These are phyloP conservation scores for Melampsora larici-populina DNA, from an alignment of 1,284 basidiomycete species.

Conservation along the genomic window DNA sequence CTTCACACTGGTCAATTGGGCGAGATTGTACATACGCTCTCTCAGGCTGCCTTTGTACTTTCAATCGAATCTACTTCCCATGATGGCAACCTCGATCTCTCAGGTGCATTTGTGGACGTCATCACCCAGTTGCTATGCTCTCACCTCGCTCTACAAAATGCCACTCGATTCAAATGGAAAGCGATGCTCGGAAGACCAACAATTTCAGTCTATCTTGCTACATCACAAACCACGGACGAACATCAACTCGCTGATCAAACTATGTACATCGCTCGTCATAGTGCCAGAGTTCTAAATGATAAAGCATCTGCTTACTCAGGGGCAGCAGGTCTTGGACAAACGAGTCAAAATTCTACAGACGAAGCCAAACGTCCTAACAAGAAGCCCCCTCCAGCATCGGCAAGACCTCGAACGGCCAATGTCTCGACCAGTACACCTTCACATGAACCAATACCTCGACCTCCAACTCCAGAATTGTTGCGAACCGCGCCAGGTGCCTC, in stretches of 20 bases:
- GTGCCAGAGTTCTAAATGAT: background rate
- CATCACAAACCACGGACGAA: background rate
- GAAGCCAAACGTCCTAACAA: background rate
- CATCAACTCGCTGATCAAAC: background rate
- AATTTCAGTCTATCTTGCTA: background rate
- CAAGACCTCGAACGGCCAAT: background rate
- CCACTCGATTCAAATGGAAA: background rate
- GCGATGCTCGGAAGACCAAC: background rate
- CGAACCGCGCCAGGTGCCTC: background rate
- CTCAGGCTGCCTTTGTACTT: constrained; percentile 1
- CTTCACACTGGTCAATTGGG: constrained; percentile 8
- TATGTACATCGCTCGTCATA: constrained; percentile 8
- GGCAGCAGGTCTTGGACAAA: background rate
- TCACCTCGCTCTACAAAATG: background rate
- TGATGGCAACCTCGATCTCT: background rate
- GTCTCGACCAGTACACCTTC: constrained; percentile 1
- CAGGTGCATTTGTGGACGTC: background rate
- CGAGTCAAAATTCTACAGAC: background rate
- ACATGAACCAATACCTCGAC: background rate
- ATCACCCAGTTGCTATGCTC: background rate
- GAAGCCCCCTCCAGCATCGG: background rate
- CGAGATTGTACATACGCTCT: constrained; percentile 1
- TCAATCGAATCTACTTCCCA: background rate
- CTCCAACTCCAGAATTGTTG: background rate
- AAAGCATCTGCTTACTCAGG: background rate